Percentiles rank a stretch among this genome's conserved stretches.
These are phyloP conservation scores for Psidium guajava DNA, from an alignment of 345 rosid genomes.

Conservation along the genomic window DNA sequence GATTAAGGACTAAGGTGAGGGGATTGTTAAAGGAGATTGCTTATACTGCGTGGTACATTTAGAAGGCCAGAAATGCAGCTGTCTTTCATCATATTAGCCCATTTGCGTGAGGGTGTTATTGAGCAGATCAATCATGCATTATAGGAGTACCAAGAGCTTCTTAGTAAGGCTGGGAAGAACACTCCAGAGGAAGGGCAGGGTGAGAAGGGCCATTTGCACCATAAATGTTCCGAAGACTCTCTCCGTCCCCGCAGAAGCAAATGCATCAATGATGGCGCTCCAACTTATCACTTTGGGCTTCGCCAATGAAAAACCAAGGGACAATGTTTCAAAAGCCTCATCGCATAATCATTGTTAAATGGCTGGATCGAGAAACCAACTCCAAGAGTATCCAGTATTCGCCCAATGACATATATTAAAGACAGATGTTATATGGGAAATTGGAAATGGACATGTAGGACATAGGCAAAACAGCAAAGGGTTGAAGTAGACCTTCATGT, in stretches of 20 bases:
- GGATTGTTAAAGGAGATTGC: not conserved
- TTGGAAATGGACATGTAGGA: not conserved
- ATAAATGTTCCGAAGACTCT: conserved; percentile 16
- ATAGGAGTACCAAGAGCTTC: not conserved
- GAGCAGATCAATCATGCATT: not conserved
- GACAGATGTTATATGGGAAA: not conserved
- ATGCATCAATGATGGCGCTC: conserved; percentile 60
- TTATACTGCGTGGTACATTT: not conserved
- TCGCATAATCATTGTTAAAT: conserved; percentile 21
- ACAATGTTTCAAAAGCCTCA: conserved; percentile 40
- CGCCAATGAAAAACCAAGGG: conserved; percentile 11
- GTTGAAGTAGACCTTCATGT: not conserved
- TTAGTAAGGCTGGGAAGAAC: not conserved
- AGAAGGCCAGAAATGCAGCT: not conserved
- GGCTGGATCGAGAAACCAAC: not conserved
- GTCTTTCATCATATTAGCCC: not conserved
- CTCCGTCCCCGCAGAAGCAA: conserved; percentile 35
- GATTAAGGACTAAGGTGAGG: not conserved
- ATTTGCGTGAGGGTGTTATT: not conserved
- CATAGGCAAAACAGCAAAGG: not conserved
- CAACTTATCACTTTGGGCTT: conserved; percentile 60
- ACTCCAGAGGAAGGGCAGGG: not conserved
- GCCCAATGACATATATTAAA: not conserved
- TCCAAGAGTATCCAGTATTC: not conserved
- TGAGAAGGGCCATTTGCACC: conserved; percentile 25